phyloP scores from a whole-genome alignment of 1,139 yeast genomes.

The Scheffersomyces parashehatae region DNA sequence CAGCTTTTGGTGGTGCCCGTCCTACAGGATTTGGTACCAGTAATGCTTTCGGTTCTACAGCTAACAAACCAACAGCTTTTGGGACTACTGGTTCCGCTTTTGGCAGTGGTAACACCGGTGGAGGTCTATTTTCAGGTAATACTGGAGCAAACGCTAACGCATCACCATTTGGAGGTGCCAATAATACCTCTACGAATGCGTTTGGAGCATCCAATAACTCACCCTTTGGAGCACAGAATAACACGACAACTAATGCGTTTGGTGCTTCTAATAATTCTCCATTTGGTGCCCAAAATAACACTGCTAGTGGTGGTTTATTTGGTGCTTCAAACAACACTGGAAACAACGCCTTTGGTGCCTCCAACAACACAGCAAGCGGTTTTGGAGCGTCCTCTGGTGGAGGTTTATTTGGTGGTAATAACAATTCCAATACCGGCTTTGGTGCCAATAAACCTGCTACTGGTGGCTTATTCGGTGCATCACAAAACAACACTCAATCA shows the following conservation, averaged over 20 bases:
- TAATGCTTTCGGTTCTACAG: constrained; percentile 11
- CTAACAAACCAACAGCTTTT: constrained; percentile 6
- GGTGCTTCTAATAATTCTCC: constrained; percentile 7
- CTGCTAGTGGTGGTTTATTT: constrained; percentile 20
- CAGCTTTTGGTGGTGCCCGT: constrained; percentile 7
- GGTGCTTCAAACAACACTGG: constrained; percentile 10
- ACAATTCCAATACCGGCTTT: constrained; percentile 7
- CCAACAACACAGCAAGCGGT: constrained; percentile 13
- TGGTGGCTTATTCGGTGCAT: constrained; percentile 34
- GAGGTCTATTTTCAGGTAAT: constrained; percentile 42
- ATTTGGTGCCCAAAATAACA: constrained; percentile 19
- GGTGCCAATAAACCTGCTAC: constrained; percentile 19
- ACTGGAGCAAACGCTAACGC: constrained; percentile 28
- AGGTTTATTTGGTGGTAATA: constrained; percentile 25
- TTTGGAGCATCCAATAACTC: constrained; percentile 17
- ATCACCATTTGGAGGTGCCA: constrained; percentile 27
- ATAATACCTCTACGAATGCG: constrained; percentile 18
- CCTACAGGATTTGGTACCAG: constrained; percentile 10
- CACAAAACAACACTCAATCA: constrained; percentile 4
- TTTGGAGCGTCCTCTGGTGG: constrained; percentile 15
- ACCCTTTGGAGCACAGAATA: constrained; percentile 16
- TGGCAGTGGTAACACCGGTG: constrained; percentile 21
- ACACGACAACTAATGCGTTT: constrained; percentile 10
- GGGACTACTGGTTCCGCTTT: constrained; percentile 14
- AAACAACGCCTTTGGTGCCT: constrained; percentile 14